These are phyloP conservation scores for Cucurbita pepo DNA, from an alignment of 306 rosid genomes.

Conservation along the genomic window DNA sequence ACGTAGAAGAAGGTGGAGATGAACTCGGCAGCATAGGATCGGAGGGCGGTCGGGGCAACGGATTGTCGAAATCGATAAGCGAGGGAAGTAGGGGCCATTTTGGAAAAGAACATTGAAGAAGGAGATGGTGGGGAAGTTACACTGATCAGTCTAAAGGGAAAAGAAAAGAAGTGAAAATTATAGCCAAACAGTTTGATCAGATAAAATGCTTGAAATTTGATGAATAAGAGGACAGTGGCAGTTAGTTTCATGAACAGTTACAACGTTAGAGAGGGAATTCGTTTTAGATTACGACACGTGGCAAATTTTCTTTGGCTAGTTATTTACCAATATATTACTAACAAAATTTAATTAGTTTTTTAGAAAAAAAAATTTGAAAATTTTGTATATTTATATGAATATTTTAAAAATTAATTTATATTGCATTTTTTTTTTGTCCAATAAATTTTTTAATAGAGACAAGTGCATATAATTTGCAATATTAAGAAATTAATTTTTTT, in stretches of 20 bases:
- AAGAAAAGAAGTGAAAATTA: background rate
- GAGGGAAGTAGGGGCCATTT: slow-evolving; percentile 41
- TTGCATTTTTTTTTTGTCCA: too few relatives aligned
- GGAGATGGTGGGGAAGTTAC: background rate
- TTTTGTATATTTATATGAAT: too few relatives aligned
- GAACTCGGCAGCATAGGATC: slow-evolving; percentile 73
- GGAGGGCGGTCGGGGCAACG: slow-evolving; percentile 39
- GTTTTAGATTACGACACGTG: background rate
- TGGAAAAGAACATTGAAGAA: background rate
- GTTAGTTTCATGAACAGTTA: background rate
- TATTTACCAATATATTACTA: too few relatives aligned
- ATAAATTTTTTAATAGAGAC: too few relatives aligned
- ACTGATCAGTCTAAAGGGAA: background rate
- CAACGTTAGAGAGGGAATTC: background rate
- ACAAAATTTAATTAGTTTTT: too few relatives aligned
- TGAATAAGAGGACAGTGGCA: background rate
- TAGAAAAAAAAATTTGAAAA: too few relatives aligned
- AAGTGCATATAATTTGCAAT: too few relatives aligned
- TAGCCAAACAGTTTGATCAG: background rate
- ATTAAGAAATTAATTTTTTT: too few relatives aligned
- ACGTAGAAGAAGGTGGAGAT: slow-evolving; percentile 81
- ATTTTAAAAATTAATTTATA: too few relatives aligned
- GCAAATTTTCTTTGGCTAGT: background rate
- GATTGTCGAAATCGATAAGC: slow-evolving; percentile 38
- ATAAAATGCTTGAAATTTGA: background rate